Evolutionary conservation across 768 basidiomycete genomes (phyloP).

Genomic region (Myochromella boudieri): DNA sequence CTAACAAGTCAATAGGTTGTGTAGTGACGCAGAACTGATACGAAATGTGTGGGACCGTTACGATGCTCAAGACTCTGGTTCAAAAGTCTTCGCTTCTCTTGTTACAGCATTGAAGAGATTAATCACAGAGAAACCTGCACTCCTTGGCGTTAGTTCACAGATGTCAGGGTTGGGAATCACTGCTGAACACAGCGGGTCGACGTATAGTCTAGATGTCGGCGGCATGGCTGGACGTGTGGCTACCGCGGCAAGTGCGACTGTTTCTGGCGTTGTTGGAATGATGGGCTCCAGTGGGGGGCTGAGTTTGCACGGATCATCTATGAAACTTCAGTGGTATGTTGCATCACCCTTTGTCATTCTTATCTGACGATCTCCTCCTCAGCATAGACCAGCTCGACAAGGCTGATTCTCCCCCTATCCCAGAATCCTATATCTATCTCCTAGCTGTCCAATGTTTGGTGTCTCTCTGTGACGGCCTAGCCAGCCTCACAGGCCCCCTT

Average conservation of each 20-base stretch:
- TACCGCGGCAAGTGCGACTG: slow-evolving; percentile 78
- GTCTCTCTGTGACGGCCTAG: slow-evolving; percentile 84
- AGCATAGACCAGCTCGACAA: slow-evolving; percentile 99
- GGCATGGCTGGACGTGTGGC: slow-evolving; percentile 83
- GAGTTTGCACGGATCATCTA: slow-evolving; percentile 69
- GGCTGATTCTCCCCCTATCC: slow-evolving; percentile 90
- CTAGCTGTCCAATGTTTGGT: slow-evolving; percentile 87
- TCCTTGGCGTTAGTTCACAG: slow-evolving; percentile 78
- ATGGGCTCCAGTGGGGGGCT: slow-evolving; percentile 70
- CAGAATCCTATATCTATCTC: slow-evolving; percentile 92
- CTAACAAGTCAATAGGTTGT: slow-evolving; percentile 45
- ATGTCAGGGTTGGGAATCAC: slow-evolving; percentile 79
- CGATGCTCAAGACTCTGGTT: slow-evolving; percentile 58
- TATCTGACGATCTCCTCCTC: slow-evolving; percentile 1
- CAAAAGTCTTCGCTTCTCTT: slow-evolving; percentile 74
- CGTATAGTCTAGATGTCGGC: slow-evolving; percentile 61
- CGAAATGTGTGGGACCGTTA: slow-evolving; percentile 79
- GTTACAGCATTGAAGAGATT: slow-evolving; percentile 84
- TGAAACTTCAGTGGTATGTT: slow-evolving; percentile 90
- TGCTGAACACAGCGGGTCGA: slow-evolving; percentile 35
- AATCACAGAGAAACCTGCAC: slow-evolving; percentile 82
- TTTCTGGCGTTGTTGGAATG: slow-evolving; percentile 85
- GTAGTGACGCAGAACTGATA: slow-evolving; percentile 77
- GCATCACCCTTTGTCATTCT: neutral
- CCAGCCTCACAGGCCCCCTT: slow-evolving; percentile 70